Evolutionary conservation across 2,329 filamentous ascomycete species (phyloP).

Genomic region (Orbilia javanica): DNA sequence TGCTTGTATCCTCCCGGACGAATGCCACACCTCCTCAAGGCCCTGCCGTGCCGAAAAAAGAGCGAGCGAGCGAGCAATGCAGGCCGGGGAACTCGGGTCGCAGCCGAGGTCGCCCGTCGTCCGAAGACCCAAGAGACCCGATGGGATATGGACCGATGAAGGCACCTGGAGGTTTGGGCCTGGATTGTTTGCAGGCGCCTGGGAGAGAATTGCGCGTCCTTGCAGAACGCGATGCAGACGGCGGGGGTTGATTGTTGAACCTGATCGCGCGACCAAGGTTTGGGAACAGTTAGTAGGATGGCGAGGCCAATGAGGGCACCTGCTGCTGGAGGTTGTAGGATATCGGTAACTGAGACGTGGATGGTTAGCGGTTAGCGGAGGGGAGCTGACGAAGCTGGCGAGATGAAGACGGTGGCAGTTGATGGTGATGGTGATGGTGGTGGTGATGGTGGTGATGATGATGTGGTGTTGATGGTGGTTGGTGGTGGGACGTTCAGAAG

Average conservation of each 20-base stretch:
- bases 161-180: not conserved
- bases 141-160: not conserved
- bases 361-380: not conserved
- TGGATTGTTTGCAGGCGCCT: not conserved
- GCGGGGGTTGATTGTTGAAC: constrained; percentile 8
- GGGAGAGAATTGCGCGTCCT: constrained; percentile 31
- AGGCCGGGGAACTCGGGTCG: constrained; percentile 10
- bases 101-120: constrained; percentile 16
- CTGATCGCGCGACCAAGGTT: constrained; percentile 55
- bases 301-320: not conserved
- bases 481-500: constrained; percentile 3
- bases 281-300: not conserved
- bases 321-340: not conserved
- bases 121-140: not conserved
- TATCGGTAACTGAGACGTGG: not conserved
- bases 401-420: too few species aligned
- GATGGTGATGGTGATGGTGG: not conserved
- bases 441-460: constrained; percentile 3
- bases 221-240: constrained; percentile 34
- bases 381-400: not conserved
- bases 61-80: constrained; percentile 8
- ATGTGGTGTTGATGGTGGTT: not conserved
- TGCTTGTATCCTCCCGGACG: constrained; percentile 33
- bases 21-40: constrained; percentile 9
- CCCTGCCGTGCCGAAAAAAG: not conserved